These are phyloP conservation scores for Aspergillus clavatus DNA, from an alignment of 2,329 filamentous ascomycete genomes.

Conservation along the genomic window DNA sequence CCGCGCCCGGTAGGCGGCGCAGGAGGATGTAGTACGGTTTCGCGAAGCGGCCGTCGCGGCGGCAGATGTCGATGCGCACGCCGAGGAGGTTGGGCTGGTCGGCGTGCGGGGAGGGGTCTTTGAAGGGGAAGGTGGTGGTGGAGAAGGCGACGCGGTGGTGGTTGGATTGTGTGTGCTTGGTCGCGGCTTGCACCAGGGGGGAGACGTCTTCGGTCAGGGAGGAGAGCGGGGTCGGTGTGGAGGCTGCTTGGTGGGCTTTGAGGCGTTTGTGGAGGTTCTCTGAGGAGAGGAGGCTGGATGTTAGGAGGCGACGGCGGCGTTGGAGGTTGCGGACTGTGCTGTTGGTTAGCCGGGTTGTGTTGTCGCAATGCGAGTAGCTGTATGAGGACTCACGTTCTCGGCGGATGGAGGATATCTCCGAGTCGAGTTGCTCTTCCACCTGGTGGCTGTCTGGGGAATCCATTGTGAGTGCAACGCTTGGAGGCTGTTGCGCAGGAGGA, in stretches of 20 bases:
- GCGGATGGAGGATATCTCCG: slow-evolving; percentile 39
- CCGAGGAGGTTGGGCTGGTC: slow-evolving; percentile 34
- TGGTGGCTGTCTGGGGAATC: background rate
- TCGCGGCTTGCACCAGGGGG: slow-evolving; percentile 28
- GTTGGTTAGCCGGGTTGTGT: too few relatives aligned
- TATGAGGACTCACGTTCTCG: slow-evolving; percentile 39
- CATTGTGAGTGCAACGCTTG: too few relatives aligned
- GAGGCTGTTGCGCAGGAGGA: too few relatives aligned
- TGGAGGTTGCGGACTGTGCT: slow-evolving; percentile 36
- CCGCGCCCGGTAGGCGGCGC: slow-evolving; percentile 23
- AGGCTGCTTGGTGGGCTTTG: slow-evolving; percentile 7
- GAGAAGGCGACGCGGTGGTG: slow-evolving; percentile 44
- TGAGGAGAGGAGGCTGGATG: slow-evolving; percentile 41
- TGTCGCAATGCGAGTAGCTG: too few relatives aligned
- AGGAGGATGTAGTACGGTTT: slow-evolving; percentile 44
- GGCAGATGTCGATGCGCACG: slow-evolving; percentile 40
- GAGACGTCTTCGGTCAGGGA: slow-evolving; percentile 25
- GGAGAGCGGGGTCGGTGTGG: background rate
- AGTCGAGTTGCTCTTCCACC: slow-evolving; percentile 31
- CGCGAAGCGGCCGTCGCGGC: slow-evolving; percentile 35
- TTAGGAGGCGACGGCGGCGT: slow-evolving; percentile 35
- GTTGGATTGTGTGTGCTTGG: slow-evolving; percentile 34
- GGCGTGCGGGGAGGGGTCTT: slow-evolving; percentile 37
- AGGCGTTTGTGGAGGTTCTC: slow-evolving; percentile 29
- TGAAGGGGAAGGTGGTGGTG: slow-evolving; percentile 44